A percentile compares a stretch with the other conserved stretches of the same genome.
phyloP scores from a whole-genome alignment of 192 early-diverging fungal species.

The Fimicolochytrium jonesii region DNA sequence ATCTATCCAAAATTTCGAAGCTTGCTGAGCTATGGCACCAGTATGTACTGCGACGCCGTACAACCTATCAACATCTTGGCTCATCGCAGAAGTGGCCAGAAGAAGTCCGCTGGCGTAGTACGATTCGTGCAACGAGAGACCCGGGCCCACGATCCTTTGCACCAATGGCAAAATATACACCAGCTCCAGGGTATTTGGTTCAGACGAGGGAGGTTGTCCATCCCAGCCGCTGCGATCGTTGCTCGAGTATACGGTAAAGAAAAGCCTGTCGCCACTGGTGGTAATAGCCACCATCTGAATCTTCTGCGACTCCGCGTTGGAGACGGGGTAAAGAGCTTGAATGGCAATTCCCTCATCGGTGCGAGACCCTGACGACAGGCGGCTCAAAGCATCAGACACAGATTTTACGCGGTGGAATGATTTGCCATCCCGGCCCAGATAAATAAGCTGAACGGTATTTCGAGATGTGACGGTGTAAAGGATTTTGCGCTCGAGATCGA shows the following conservation, averaged over 20 bases:
- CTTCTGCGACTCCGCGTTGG: conserved; percentile 27
- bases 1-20: conserved; percentile 24
- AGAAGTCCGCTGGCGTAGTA: conserved; percentile 65
- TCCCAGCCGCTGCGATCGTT: not conserved
- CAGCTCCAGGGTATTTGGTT: conserved; percentile 57
- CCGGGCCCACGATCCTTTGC: conserved; percentile 42
- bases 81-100: conserved; percentile 59
- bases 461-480: conserved; percentile 69
- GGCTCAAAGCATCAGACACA: not conserved
- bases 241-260: not conserved
- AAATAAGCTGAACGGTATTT: conserved; percentile 59
- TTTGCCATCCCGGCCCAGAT: conserved; percentile 54
- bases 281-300: conserved; percentile 78
- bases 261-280: conserved; percentile 50
- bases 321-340: conserved; percentile 17
- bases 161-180: conserved; percentile 64
- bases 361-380: conserved; percentile 1
- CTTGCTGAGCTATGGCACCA: conserved; percentile 35
- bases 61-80: conserved; percentile 68
- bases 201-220: conserved; percentile 6
- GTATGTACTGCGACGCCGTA: conserved; percentile 59
- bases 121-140: conserved; percentile 56
- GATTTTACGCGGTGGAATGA: conserved; percentile 47
- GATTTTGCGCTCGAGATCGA: conserved; percentile 62
- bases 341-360: conserved; percentile 45